Evolutionary conservation across 495 filamentous ascomycete species (phyloP).

Genomic region (Aspergillus sclerotioniger): DNA sequence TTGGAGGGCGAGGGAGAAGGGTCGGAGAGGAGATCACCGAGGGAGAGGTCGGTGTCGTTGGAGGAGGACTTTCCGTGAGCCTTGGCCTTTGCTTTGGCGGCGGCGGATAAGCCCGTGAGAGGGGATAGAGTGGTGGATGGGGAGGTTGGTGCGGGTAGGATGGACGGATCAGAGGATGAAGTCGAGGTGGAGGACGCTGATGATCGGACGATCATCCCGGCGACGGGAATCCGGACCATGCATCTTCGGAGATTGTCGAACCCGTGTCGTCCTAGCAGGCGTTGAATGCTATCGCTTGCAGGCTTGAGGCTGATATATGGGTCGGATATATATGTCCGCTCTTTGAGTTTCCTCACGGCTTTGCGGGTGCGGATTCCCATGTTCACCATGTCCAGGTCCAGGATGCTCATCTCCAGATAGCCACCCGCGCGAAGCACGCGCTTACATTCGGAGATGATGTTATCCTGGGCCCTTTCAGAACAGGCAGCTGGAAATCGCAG

Average conservation of each 20-base stretch:
- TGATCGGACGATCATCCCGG: constrained; percentile 58
- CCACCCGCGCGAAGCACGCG: constrained; percentile 88
- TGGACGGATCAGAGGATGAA: constrained; percentile 22
- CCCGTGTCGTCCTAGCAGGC: constrained; percentile 70
- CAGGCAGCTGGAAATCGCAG: constrained; percentile 81
- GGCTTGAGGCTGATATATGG: constrained; percentile 67
- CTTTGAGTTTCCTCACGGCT: constrained; percentile 74
- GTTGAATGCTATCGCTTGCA: constrained; percentile 74
- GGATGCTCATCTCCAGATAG: constrained; percentile 79
- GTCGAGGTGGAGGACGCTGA: constrained; percentile 40
- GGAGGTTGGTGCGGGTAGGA: constrained; percentile 24
- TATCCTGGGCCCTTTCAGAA: constrained; percentile 70
- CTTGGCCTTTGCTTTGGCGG: constrained; percentile 17
- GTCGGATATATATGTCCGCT: constrained; percentile 64
- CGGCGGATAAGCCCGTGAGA: constrained; percentile 25
- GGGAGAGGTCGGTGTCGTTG: constrained; percentile 53
- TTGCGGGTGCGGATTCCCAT: constrained; percentile 76
- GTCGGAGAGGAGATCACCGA: constrained; percentile 70
- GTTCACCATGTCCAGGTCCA: constrained; percentile 84
- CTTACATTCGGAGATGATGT: constrained; percentile 82
- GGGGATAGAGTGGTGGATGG: constrained; percentile 31
- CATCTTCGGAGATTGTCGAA: constrained; percentile 85
- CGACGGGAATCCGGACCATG: constrained; percentile 85
- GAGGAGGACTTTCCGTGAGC: constrained; percentile 35
- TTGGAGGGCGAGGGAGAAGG: constrained; percentile 50